Base-by-base conservation (phyloP, 176 grass and related monocot species). In the Stipa capillata region DNA sequence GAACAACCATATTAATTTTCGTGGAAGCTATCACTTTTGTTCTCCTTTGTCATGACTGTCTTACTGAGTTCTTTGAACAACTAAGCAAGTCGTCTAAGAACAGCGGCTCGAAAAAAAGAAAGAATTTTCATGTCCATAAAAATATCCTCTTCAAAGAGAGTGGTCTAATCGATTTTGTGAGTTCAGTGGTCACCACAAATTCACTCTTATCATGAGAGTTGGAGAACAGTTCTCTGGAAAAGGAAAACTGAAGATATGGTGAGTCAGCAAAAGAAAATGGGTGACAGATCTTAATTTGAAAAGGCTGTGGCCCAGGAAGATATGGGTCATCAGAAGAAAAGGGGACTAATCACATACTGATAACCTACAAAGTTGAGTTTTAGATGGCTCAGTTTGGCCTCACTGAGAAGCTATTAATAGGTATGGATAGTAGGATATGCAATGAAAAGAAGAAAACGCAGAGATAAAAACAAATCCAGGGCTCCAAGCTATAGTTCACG, bases 271-370 rank as follows among this genome's bases (percentile, higher is more conserved):
- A 78, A 25, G 47, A 18, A 72, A 57, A 65, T 16, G 17, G 40
- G 24, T 35, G 6, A 2, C 41, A 59, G n/a, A 83, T 87, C 35
- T 72, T 45, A 27, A 55, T n/a, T 54, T 54, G 2, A 44, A 45
- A 75, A 74, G 55, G 20, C 72, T 71, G 71, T 82, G 79, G 73
- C n/a, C 72, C 85, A 53, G 25, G 1, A 49, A 63, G 64, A 71
- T 82, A 82, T 29, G 72, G n/a, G 35, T 48, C 18, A 53, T 71
- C 8, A 43, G 21, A 71, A 62, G 13, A 14, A 57, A 62, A 14
- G 6, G 5, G 17, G 31, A 60, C 24, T 9, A 66, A 31, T 33
- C 35, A 49, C 52, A 15, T 20, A 24, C 5, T 69, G 20, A 37
- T 20, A 41, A 74, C 24, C 77, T 39, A 35, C 25, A 71, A 69